Evolutionary conservation across 2,329 filamentous ascomycete genomes (phyloP).

Genomic region (Curvularia spicifera): DNA sequence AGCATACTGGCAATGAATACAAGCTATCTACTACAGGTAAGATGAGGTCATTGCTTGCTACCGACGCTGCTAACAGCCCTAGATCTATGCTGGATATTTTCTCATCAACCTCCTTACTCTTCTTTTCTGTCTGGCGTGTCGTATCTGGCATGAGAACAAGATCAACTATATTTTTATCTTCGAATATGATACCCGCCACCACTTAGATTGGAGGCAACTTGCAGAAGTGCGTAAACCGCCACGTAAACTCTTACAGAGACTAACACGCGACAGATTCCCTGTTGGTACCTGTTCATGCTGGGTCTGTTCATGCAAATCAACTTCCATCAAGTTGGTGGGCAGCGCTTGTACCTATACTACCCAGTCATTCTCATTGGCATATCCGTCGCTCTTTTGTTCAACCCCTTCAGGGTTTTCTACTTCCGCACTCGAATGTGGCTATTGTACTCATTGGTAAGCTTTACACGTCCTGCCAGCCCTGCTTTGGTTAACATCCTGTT

Average conservation of each 20-base stretch:
- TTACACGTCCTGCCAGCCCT: background rate
- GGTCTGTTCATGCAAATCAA: conserved; percentile 90
- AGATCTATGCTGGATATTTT: conserved; percentile 94
- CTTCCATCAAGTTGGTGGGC: conserved; percentile 72
- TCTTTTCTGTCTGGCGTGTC: conserved; percentile 85
- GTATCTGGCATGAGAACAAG: conserved; percentile 80
- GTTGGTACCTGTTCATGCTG: conserved; percentile 76
- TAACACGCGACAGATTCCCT: conserved; percentile 67
- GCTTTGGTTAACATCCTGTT: conserved; percentile 35
- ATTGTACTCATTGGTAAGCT: conserved; percentile 80
- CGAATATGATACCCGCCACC: conserved; percentile 87
- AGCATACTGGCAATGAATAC: conserved; percentile 39
- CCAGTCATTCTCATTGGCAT: conserved; percentile 79
- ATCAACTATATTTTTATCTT: conserved; percentile 98
- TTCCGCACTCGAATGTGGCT: conserved; percentile 84
- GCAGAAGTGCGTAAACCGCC: conserved; percentile 62
- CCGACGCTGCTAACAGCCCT: conserved; percentile 31
- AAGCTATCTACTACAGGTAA: conserved; percentile 67
- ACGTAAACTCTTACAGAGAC: background rate
- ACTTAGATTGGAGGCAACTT: conserved; percentile 88
- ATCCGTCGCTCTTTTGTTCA: conserved; percentile 71
- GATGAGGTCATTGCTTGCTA: conserved; percentile 59
- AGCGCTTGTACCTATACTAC: conserved; percentile 80
- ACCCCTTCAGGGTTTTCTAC: conserved; percentile 77
- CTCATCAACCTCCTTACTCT: conserved; percentile 79